phyloP scores from a whole-genome alignment of 2,329 filamentous ascomycete genomes.

The Stagonosporopsis rhizophila region DNA sequence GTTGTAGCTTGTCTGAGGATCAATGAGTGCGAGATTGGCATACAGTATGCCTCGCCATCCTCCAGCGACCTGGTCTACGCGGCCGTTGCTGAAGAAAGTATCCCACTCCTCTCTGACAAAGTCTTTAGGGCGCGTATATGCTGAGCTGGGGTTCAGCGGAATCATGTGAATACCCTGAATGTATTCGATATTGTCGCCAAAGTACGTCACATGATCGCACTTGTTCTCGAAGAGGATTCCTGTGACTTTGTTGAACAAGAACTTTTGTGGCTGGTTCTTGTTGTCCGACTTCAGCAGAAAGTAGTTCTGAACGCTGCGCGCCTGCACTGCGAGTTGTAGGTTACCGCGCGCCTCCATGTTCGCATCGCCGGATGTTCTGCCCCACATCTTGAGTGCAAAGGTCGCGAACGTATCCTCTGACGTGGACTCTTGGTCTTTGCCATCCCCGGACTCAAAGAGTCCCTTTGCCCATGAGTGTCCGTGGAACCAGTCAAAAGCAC shows the following conservation, averaged over 20 bases:
- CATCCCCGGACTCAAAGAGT: conserved; percentile 74
- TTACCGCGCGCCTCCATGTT: conserved; percentile 83
- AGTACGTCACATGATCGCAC: conserved; percentile 89
- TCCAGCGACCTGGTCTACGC: conserved; percentile 69
- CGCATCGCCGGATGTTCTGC: conserved; percentile 72
- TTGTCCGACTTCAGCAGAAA: conserved; percentile 82
- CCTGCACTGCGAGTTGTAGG: conserved; percentile 80
- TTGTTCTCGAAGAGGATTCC: conserved; percentile 93
- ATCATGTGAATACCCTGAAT: conserved; percentile 85
- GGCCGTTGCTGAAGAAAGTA: conserved; percentile 74
- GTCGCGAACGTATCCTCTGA: conserved; percentile 91
- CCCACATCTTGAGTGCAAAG: conserved; percentile 96
- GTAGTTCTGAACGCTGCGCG: conserved; percentile 77
- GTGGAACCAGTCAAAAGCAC: conserved; percentile 83
- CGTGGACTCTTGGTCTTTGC: conserved; percentile 88
- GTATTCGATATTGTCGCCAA: conserved; percentile 72
- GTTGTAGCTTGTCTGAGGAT: conserved; percentile 72
- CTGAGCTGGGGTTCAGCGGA: conserved; percentile 73
- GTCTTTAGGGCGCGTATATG: conserved; percentile 69
- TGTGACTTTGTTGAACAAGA: conserved; percentile 80
- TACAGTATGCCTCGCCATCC: conserved; percentile 89
- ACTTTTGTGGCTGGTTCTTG: conserved; percentile 73
- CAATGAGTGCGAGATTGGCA: conserved; percentile 80
- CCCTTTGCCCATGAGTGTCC: conserved; percentile 95
- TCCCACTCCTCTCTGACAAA: conserved; percentile 77